Conservation (phyloP, 1,139 yeast genomes). For the Saccharomyces pastorianus region DNA sequence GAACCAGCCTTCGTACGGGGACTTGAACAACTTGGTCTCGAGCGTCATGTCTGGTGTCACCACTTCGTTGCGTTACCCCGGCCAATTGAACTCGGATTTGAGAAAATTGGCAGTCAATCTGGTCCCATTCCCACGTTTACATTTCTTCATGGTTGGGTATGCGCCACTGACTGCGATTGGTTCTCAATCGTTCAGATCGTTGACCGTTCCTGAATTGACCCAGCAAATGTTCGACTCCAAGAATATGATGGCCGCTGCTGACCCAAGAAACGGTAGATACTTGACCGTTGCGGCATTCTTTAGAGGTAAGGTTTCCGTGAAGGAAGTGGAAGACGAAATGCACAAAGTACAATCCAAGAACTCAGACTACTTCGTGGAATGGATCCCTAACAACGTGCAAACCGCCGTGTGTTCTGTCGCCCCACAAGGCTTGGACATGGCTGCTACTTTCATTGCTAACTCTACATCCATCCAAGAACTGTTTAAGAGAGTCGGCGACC, state of each 20-base stretch:
- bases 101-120: conserved; percentile 87
- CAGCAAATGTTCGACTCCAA: conserved; percentile 88
- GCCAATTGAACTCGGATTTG: conserved; percentile 85
- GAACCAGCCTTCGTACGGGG: conserved; percentile 67
- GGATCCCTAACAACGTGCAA: conserved; percentile 96
- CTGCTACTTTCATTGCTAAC: conserved; percentile 88
- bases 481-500: conserved; percentile 83
- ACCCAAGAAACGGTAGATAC: conserved; percentile 85
- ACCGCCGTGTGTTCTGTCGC: conserved; percentile 89
- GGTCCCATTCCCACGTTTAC: conserved; percentile 92
- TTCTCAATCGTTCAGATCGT: conserved; percentile 72
- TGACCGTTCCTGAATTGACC: conserved; percentile 83
- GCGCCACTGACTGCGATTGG: conserved; percentile 82
- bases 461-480: conserved; percentile 87
- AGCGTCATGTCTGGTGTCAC: conserved; percentile 90
- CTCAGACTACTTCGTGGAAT: conserved; percentile 78
- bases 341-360: conserved; percentile 74
- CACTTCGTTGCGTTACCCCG: conserved; percentile 84
- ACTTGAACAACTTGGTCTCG: conserved; percentile 73
- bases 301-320: conserved; percentile 85
- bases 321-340: conserved; percentile 93
- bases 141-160: conserved; percentile 90
- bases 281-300: conserved; percentile 91
- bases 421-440: conserved; percentile 76
- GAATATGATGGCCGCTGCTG: conserved; percentile 94